These are phyloP conservation scores for Rhizopogon sp. DNA, from an alignment of 768 basidiomycete species.

Conservation along the genomic window DNA sequence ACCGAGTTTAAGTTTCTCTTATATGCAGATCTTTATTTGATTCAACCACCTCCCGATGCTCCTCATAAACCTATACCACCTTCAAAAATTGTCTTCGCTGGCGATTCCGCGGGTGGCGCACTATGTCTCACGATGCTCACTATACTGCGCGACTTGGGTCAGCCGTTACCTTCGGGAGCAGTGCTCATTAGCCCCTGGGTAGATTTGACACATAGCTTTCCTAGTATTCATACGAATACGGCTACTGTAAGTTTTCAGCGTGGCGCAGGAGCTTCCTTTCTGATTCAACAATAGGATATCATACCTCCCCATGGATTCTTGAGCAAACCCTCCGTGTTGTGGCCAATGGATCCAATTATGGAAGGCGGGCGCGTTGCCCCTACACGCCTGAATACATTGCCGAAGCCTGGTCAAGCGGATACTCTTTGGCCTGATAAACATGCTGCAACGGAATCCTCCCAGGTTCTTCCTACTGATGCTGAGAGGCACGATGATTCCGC, in stretches of 20 bases:
- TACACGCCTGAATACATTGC: slow-evolving; percentile 37
- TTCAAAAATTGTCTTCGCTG: slow-evolving; percentile 68
- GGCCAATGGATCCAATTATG: slow-evolving; percentile 45
- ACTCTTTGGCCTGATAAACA: slow-evolving; percentile 33
- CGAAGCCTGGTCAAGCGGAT: slow-evolving; percentile 46
- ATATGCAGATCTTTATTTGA: slow-evolving; percentile 63
- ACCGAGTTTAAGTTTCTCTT: too few species aligned
- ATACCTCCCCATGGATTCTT: slow-evolving; percentile 60
- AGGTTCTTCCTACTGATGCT: neutral
- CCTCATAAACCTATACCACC: slow-evolving; percentile 60
- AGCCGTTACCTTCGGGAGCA: slow-evolving; percentile 70
- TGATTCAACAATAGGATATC: slow-evolving; percentile 46
- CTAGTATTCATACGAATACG: slow-evolving; percentile 65
- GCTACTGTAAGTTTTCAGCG: slow-evolving; percentile 40
- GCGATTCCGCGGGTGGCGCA: slow-evolving; percentile 76
- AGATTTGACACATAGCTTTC: slow-evolving; percentile 83
- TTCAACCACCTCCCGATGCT: slow-evolving; percentile 58
- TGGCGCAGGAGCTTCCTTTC: neutral
- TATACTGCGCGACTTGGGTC: slow-evolving; percentile 61
- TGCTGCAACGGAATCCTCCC: slow-evolving; percentile 16
- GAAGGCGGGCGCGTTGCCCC: slow-evolving; percentile 31
- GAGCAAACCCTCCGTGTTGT: slow-evolving; percentile 51
- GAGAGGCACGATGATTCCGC: slow-evolving; percentile 11
- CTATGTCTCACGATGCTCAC: slow-evolving; percentile 57
- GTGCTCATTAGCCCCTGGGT: slow-evolving; percentile 81